These are phyloP conservation scores for Eucalyptus dawsonii DNA, from an alignment of 345 rosid genomes.

Conservation along the genomic window DNA sequence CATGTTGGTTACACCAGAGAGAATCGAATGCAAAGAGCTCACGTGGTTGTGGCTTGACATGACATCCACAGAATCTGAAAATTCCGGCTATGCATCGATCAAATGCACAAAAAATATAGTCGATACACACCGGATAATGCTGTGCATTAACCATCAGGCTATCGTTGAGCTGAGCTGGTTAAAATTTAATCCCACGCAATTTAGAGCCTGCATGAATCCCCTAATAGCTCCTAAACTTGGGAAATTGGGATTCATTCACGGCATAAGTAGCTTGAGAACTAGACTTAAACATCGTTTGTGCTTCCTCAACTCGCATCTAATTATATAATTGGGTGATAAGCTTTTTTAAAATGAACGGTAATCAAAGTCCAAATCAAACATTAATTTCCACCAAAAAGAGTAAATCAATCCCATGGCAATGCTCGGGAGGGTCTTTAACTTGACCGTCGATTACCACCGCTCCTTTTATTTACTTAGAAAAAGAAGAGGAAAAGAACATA, in stretches of 20 bases:
- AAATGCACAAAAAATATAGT: background rate
- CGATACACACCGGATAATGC: too few relatives aligned
- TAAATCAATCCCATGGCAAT: background rate
- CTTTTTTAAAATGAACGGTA: fast-evolving
- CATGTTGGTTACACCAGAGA: background rate
- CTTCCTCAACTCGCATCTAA: background rate
- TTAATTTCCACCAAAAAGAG: background rate
- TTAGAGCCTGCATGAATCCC: background rate
- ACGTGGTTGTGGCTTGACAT: background rate
- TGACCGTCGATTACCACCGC: fast-evolving
- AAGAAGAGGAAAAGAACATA: background rate
- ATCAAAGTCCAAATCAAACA: background rate
- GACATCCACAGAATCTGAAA: background rate
- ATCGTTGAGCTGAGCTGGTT: background rate
- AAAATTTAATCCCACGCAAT: background rate
- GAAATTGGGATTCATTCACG: background rate
- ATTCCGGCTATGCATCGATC: fast-evolving
- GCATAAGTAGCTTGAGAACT: background rate
- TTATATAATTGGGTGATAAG: fast-evolving
- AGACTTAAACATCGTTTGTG: background rate
- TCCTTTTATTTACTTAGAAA: fast-evolving
- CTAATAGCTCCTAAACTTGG: background rate
- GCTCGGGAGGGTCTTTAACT: background rate
- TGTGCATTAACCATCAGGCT: background rate
- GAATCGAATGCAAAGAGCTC: background rate